Percentiles rank a stretch among this genome's conserved stretches.
phyloP scores from a whole-genome alignment of 2,329 filamentous ascomycete species.

The Penicillium psychrosexuale region DNA sequence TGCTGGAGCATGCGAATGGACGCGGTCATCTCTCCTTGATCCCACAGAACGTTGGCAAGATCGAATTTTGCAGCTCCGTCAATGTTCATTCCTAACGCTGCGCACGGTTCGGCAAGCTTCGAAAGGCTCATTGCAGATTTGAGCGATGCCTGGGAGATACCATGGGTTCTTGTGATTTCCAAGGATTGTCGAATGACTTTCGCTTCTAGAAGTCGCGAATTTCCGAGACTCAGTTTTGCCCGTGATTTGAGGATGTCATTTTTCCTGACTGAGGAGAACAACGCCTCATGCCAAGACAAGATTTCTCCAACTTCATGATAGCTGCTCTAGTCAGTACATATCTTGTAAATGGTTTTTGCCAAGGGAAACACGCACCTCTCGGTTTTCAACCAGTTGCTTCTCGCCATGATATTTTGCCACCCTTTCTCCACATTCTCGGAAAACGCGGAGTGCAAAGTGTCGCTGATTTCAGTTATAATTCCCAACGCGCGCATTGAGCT shows the following conservation, averaged over 20 bases:
- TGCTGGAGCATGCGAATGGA: slow-evolving; percentile 86
- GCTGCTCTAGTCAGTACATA: slow-evolving; percentile 31
- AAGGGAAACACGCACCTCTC: slow-evolving; percentile 59
- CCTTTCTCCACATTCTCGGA: slow-evolving; percentile 59
- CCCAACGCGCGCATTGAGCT: slow-evolving; percentile 64
- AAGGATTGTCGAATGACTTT: slow-evolving; percentile 74
- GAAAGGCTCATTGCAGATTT: slow-evolving; percentile 81
- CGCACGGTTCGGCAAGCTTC: slow-evolving; percentile 68
- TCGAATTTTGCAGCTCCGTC: slow-evolving; percentile 77
- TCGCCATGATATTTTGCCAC: slow-evolving; percentile 61
- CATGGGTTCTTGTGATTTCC: slow-evolving; percentile 72
- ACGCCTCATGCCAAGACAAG: slow-evolving; percentile 76
- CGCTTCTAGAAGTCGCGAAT: slow-evolving; percentile 69
- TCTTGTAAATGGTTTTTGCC: background rate
- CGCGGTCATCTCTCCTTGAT: slow-evolving; percentile 82
- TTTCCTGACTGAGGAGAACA: slow-evolving; percentile 74
- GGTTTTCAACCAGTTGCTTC: slow-evolving; percentile 76
- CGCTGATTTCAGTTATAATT: slow-evolving; percentile 75
- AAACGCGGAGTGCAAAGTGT: slow-evolving; percentile 63
- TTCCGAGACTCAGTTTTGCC: slow-evolving; percentile 59
- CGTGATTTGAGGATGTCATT: slow-evolving; percentile 61
- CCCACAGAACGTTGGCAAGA: slow-evolving; percentile 86
- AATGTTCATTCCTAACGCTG: slow-evolving; percentile 68
- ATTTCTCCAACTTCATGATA: slow-evolving; percentile 69
- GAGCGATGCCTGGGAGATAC: slow-evolving; percentile 79